phyloP scores from a whole-genome alignment of 1,139 yeast species.

The Arxiozyma slooffiae region DNA sequence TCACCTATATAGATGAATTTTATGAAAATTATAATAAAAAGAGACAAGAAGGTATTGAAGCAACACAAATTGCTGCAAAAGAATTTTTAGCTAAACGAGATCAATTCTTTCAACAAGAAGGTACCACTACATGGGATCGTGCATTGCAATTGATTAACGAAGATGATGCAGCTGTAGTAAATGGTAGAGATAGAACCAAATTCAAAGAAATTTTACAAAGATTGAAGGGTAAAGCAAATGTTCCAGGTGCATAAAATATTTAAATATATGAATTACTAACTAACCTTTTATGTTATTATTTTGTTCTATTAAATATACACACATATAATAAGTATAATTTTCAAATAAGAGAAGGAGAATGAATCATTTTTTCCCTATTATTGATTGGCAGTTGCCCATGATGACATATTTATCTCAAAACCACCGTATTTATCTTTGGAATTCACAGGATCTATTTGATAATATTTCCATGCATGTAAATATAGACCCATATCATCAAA shows the following conservation, averaged over 20 bases:
- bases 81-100: slow-evolving; percentile 71
- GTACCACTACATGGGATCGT: slow-evolving; percentile 83
- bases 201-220: slow-evolving; percentile 58
- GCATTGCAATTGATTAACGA: slow-evolving; percentile 44
- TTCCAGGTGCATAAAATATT: slow-evolving; percentile 53
- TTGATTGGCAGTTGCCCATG: slow-evolving; percentile 45
- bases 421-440: slow-evolving; percentile 30
- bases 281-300: neutral
- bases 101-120: slow-evolving; percentile 53
- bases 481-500: slow-evolving; percentile 34
- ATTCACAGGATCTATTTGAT: slow-evolving; percentile 11
- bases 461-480: slow-evolving; percentile 50
- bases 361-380: neutral
- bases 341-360: neutral
- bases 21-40: slow-evolving; percentile 87
- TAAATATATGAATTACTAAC: too few species aligned
- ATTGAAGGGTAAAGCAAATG: slow-evolving; percentile 58
- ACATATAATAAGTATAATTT: neutral
- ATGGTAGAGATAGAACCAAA: slow-evolving; percentile 56
- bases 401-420: slow-evolving; percentile 61
- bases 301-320: neutral
- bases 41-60: slow-evolving; percentile 60
- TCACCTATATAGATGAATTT: slow-evolving; percentile 80
- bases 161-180: slow-evolving; percentile 35
- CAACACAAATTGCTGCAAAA: slow-evolving; percentile 59